Evolutionary conservation across 1,139 yeast species (phyloP), one percentile per base, ranked within the genome.

Genomic region (Lodderomyces orthopsilosis): DNA sequence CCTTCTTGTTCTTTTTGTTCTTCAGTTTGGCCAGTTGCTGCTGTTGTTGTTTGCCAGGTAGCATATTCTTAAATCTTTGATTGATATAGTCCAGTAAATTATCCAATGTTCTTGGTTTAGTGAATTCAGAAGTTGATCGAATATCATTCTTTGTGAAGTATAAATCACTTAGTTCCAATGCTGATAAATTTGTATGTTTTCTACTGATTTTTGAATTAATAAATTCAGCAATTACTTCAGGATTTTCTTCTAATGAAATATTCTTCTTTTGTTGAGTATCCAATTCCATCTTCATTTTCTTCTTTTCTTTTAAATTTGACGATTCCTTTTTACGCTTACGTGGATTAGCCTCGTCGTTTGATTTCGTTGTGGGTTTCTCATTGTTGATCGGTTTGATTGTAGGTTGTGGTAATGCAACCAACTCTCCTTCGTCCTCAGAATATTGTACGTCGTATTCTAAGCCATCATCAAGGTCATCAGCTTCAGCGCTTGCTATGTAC

Each of bases 401-500:
- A 3, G 17, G 15, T 23, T 9, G 19, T 12, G 12, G 13, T 30
- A 41, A 50, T 2, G 50, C 17, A 6, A 42, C 51, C 12, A 51
- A 45, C 14, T 48, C 52, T 18, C 44, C 49, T 37, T 48, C 54
- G 28, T 42, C 38, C 15, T 47, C 58, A 14, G 54, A 47, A 30
- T 65, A 60, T 18, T 73, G 83, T 24, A 75, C 68, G 1, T 70
- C 70, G 55, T 81, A 82, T 13, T 68, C 83, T 37, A 84, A 69
- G 1, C 86, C 88, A 57, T 84, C 91, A 42, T 83, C 86, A 40
- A 84, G 66, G 47, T 82, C 89, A 56, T 85, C 91, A 1, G 41
- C 57, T n/a, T 42, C 41, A 30, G 50, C 34, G 14, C 34, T 30
- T 30, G 34, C n/a, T 30, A 14, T 9, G 5, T 30, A 19, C 6